These are phyloP conservation scores for Pyrenula aspistea DNA, from an alignment of 495 filamentous ascomycete genomes.

Conservation along the genomic window DNA sequence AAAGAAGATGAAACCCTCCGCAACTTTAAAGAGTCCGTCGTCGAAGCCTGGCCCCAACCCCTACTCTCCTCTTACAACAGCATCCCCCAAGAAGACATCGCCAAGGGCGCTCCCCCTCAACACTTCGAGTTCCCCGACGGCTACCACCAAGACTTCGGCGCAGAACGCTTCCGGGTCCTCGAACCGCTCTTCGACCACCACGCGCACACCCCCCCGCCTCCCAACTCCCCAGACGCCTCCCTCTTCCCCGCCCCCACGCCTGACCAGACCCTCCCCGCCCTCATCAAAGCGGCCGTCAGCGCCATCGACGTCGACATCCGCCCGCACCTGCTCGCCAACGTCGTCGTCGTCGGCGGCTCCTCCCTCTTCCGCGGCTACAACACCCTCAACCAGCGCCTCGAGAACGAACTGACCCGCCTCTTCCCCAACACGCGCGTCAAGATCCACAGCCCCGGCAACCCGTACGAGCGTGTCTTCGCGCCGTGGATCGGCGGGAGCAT, in stretches of 20 bases:
- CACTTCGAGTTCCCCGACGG: slow-evolving; percentile 96
- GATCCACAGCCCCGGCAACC: slow-evolving; percentile 73
- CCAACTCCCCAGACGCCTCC: slow-evolving; percentile 24
- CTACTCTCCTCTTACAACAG: slow-evolving; percentile 45
- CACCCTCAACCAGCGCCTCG: slow-evolving; percentile 49
- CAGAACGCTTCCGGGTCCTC: slow-evolving; percentile 69
- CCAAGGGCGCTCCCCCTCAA: slow-evolving; percentile 50
- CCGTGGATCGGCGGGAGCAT: slow-evolving; percentile 97
- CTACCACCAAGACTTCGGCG: slow-evolving; percentile 83
- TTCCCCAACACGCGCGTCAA: slow-evolving; percentile 76
- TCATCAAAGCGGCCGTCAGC: slow-evolving; percentile 65
- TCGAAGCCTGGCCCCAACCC: slow-evolving; percentile 77
- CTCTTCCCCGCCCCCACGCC: slow-evolving; percentile 39
- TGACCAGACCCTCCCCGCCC: slow-evolving; percentile 62
- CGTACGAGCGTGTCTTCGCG: slow-evolving; percentile 75
- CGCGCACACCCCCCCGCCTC: slow-evolving; percentile 34
- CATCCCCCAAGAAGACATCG: slow-evolving; percentile 56
- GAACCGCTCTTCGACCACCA: slow-evolving; percentile 84
- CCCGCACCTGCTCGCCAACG: slow-evolving; percentile 68
- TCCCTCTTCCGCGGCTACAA: slow-evolving; percentile 80
- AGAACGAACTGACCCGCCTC: slow-evolving; percentile 63
- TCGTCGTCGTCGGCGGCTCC: slow-evolving; percentile 86
- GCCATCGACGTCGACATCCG: slow-evolving; percentile 81
- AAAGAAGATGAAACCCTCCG: slow-evolving; percentile 89
- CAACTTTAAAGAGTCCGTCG: slow-evolving; percentile 95